phyloP scores from a whole-genome alignment of 148 eudicot species.

The Rhododendron mucronatum region DNA sequence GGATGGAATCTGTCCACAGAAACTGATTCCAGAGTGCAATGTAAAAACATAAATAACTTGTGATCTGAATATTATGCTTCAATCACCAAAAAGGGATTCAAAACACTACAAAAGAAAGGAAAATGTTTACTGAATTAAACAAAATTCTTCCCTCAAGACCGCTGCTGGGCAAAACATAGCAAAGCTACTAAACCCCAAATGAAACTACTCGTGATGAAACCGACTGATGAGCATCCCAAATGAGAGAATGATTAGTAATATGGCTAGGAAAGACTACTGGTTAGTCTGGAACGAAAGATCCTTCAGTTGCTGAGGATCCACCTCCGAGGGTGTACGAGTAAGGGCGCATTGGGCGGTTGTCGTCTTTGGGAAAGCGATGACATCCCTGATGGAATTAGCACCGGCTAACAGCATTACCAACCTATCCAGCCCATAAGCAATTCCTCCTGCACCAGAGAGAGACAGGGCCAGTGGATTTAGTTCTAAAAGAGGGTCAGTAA shows the following conservation, averaged over 20 bases:
- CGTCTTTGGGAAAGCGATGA: conserved; percentile 94
- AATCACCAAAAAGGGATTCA: background rate
- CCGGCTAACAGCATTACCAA: conserved; percentile 87
- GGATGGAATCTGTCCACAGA: background rate
- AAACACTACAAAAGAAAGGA: background rate
- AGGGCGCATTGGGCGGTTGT: conserved; percentile 90
- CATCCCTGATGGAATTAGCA: conserved; percentile 81
- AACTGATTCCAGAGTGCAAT: background rate
- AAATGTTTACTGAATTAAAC: background rate
- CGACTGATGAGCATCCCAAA: background rate
- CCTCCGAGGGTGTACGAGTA: conserved; percentile 82
- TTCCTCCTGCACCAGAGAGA: conserved; percentile 65
- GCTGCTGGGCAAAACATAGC: background rate
- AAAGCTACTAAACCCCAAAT: background rate
- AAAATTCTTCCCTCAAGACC: background rate
- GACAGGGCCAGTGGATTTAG: background rate
- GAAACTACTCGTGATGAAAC: background rate
- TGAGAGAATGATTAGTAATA: background rate
- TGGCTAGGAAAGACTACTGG: background rate
- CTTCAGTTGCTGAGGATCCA: conserved; percentile 74
- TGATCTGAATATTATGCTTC: background rate
- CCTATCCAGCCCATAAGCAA: conserved; percentile 90
- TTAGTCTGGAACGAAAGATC: conserved; percentile 37
- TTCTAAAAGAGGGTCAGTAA: background rate
- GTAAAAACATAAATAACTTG: background rate